Percentiles rank a stretch among this genome's conserved stretches.
Evolutionary conservation across 805 yeast species (phyloP).

Genomic region (Candida nemodendra): DNA sequence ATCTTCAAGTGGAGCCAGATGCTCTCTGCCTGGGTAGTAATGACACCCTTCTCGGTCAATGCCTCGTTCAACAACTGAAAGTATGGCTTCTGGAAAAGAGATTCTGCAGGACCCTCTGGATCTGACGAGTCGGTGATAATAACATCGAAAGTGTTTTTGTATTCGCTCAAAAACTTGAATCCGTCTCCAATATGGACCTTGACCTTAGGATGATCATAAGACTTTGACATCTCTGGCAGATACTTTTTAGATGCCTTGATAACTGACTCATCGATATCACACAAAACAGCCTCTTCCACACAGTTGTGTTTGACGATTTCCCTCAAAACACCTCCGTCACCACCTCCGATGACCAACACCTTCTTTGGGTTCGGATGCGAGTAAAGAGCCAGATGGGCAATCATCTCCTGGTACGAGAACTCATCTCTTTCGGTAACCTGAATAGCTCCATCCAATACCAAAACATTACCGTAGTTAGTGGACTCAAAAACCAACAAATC

Average conservation of each 20-base stretch:
- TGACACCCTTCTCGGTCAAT: conserved; percentile 88
- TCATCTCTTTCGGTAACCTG: conserved; percentile 98
- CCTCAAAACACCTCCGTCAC: conserved; percentile 97
- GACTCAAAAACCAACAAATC: conserved; percentile 92
- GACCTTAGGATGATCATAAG: conserved; percentile 85
- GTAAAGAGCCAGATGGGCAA: conserved; percentile 87
- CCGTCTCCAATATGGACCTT: conserved; percentile 94
- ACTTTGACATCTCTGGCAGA: conserved; percentile 83
- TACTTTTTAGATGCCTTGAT: conserved; percentile 82
- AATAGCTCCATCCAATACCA: conserved; percentile 91
- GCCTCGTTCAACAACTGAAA: conserved; percentile 82
- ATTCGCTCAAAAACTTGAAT: conserved; percentile 86
- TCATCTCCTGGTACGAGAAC: conserved; percentile 98
- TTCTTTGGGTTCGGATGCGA: conserved; percentile 93
- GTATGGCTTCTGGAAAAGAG: conserved; percentile 89
- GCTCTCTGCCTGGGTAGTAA: conserved; percentile 92
- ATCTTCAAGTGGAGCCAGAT: conserved; percentile 89
- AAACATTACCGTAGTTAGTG: conserved; percentile 90
- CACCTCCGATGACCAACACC: conserved; percentile 96
- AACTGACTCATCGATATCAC: conserved; percentile 95
- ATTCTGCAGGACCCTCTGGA: conserved; percentile 98
- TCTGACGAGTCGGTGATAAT: conserved; percentile 97
- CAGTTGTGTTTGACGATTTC: conserved; percentile 86
- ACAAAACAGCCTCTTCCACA: conserved; percentile 85
- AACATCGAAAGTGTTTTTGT: conserved; percentile 85